Evolutionary conservation across 345 rosid genomes (phyloP), one percentile per base, ranked within the genome.

Genomic region (Abelmoschus esculentus): DNA sequence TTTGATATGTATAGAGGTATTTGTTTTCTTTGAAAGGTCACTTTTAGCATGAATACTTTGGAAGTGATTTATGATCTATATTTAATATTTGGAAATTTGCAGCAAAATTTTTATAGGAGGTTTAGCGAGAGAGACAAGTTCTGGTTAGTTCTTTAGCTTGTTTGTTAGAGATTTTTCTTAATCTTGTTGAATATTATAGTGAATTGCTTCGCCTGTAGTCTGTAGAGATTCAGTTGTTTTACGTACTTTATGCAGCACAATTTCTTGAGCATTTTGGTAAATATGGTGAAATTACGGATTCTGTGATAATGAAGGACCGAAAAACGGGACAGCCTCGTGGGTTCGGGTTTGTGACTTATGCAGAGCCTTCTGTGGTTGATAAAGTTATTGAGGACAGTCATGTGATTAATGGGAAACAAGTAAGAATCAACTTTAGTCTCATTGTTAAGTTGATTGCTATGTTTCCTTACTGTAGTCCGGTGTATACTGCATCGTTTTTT

Each of bases 341-440:
- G n/a, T 95, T 95, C 44, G 99, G 99, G 66, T 95, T 95, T 74
- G 88, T 95, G 46, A 95, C 99, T 0, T 95, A 88, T 75, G 97
- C 91, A 12, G 97, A 95, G 78, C 84, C 91, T 69, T 83, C 91
- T 0, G 75, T 22, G 26, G 26, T 22, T 22, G 26, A 22, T 22
- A 22, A 22, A 22, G 26, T 22, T 1, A 22, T 22, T 22, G 26
- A 91, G 67, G 96, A 91, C 28, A 73, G 74, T 66, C 99, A 95
- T 72, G 61, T 88, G 55, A 82, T 95, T 7, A 87, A 86, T 70
- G 99, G 96, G 26, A 95, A 89, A 77, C 96, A 90, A 84, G 98
- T 93, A 76, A 69, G 79, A 56, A 31, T 54, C 60, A 17, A 15
- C 49, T 38, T 36, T 56, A 57, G 18, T 17, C 69, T 75, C 3